phyloP scores from a whole-genome alignment of 495 filamentous ascomycete genomes.

The Penicillium paxilli region DNA sequence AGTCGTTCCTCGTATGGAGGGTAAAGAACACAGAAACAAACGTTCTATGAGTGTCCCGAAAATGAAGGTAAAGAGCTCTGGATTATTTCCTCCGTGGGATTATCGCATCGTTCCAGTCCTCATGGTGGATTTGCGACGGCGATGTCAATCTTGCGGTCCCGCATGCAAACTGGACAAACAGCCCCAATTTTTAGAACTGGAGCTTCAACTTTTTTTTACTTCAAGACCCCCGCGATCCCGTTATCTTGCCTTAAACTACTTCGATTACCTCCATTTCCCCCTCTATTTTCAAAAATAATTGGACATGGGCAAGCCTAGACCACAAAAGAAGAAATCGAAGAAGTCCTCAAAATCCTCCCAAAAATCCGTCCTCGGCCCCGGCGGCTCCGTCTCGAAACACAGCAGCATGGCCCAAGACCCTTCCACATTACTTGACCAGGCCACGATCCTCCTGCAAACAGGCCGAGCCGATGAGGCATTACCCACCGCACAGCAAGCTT shows the following conservation, averaged over 20 bases:
- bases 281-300: slow-evolving; percentile 3
- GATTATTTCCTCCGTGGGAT: not conserved
- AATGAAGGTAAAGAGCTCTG: not conserved
- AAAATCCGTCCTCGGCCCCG: slow-evolving; percentile 50
- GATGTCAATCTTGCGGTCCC: slow-evolving; percentile 35
- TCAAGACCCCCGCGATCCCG: slow-evolving; percentile 7
- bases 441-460: slow-evolving; percentile 67
- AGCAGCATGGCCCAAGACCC: slow-evolving; percentile 53
- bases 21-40: not conserved
- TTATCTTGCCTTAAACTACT: not conserved
- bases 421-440: slow-evolving; percentile 62
- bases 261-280: slow-evolving; percentile 2
- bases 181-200: slow-evolving; percentile 34
- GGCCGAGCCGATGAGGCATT: slow-evolving; percentile 70
- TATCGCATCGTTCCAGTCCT: slow-evolving; percentile 14
- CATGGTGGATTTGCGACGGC: too few relatives aligned
- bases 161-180: slow-evolving; percentile 53
- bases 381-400: slow-evolving; percentile 43
- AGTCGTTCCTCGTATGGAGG: not conserved
- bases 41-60: not conserved
- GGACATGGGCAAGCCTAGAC: slow-evolving; percentile 50
- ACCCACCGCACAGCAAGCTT: slow-evolving; percentile 61
- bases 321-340: slow-evolving; percentile 47
- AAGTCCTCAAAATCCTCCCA: slow-evolving; percentile 44
- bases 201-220: slow-evolving; percentile 31